Evolutionary conservation across 805 yeast species (phyloP).

Genomic region (Candida gorgasii): DNA sequence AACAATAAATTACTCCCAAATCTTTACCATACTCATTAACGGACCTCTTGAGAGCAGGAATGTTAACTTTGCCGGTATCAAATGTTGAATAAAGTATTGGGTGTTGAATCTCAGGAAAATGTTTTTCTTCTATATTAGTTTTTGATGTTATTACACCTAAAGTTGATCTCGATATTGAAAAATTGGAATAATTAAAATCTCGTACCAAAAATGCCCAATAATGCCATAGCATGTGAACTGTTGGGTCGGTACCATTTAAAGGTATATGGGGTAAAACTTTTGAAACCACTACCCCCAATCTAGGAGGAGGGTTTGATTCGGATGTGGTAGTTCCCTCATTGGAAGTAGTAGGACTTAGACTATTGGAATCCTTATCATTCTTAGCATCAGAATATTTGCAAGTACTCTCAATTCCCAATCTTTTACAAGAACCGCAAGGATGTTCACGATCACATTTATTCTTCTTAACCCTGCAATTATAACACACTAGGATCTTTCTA

Average conservation of each 20-base stretch:
- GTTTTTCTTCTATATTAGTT: background rate
- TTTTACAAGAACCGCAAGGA: conserved; percentile 19
- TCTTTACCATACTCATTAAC: conserved; percentile 8
- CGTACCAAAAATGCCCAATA: conserved; percentile 12
- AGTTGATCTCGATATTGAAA: conserved; percentile 4
- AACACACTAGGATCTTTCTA: conserved; percentile 19
- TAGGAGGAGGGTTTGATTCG: background rate
- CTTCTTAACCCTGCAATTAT: conserved; percentile 18
- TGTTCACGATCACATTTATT: conserved; percentile 20
- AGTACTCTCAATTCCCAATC: conserved; percentile 11
- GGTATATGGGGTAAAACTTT: conserved; percentile 12
- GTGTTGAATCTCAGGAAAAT: background rate
- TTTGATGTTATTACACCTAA: conserved; percentile 8
- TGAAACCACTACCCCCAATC: background rate
- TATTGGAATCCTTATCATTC: background rate
- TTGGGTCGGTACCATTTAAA: conserved; percentile 11
- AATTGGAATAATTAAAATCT: conserved; percentile 9
- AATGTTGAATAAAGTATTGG: background rate
- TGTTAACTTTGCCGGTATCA: conserved; percentile 9
- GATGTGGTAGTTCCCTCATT: background rate
- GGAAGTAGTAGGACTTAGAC: background rate
- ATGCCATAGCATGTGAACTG: conserved; percentile 9
- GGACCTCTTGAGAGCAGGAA: background rate
- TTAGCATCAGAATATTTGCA: conserved; percentile 7
- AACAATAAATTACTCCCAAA: conserved; percentile 10